phyloP scores from a whole-genome alignment of 2,329 filamentous ascomycete genomes.

The Cordyceps tenuipes region DNA sequence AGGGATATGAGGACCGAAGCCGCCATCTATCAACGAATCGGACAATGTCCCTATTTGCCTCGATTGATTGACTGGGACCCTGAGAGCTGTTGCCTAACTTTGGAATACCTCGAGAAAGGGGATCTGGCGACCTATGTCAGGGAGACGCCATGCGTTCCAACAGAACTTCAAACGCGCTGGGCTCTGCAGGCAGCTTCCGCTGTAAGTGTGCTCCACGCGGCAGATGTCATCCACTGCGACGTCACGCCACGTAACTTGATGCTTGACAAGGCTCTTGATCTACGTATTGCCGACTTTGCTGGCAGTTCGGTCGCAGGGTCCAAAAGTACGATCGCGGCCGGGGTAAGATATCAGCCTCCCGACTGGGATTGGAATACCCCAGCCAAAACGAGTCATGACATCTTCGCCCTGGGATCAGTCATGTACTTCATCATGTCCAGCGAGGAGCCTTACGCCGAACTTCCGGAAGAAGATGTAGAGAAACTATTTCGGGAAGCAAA shows the following conservation, averaged over 20 bases:
- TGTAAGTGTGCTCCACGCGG: slow-evolving; percentile 26
- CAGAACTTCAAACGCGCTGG: slow-evolving; percentile 21
- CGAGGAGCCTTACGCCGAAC: slow-evolving; percentile 21
- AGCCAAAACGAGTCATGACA: slow-evolving; percentile 19
- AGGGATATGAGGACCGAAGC: slow-evolving; percentile 17
- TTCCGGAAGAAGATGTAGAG: slow-evolving; percentile 23
- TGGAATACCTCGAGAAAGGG: slow-evolving; percentile 21
- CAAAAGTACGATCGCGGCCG: slow-evolving; percentile 16
- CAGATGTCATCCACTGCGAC: slow-evolving; percentile 31
- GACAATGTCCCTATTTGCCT: slow-evolving; percentile 16
- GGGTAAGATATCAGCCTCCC: slow-evolving; percentile 18
- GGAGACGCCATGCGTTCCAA: neutral
- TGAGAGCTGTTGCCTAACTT: slow-evolving; percentile 17
- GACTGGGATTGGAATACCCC: slow-evolving; percentile 19
- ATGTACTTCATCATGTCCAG: slow-evolving; percentile 27
- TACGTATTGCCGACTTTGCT: slow-evolving; percentile 29
- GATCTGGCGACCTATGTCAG: slow-evolving; percentile 18
- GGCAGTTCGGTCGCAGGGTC: slow-evolving; percentile 23
- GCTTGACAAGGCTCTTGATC: slow-evolving; percentile 24
- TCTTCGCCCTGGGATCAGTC: slow-evolving; percentile 27
- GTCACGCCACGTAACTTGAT: slow-evolving; percentile 31
- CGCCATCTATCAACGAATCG: slow-evolving; percentile 19
- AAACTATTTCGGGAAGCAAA: slow-evolving; percentile 18
- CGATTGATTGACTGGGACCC: slow-evolving; percentile 18
- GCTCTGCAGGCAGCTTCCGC: slow-evolving; percentile 25